These are phyloP conservation scores for Komagataella pastoris DNA, from an alignment of 805 yeast genomes.

Conservation along the genomic window DNA sequence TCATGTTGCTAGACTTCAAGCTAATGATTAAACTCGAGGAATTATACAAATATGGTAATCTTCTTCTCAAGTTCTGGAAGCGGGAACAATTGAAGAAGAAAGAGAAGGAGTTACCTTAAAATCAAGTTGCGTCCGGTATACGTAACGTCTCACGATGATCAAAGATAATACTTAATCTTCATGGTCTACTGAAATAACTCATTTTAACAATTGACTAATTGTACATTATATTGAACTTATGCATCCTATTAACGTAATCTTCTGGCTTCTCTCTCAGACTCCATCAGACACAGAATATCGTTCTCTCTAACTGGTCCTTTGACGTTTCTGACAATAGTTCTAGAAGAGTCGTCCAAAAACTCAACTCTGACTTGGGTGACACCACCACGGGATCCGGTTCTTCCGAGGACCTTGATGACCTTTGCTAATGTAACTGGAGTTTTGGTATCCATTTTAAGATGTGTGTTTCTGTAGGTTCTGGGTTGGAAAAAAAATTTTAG, in stretches of 20 bases:
- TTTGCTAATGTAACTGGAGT: conserved; percentile 20
- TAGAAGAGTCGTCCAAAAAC: conserved; percentile 31
- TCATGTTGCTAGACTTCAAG: conserved; percentile 73
- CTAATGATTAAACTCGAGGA: conserved; percentile 84
- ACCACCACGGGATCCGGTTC: conserved; percentile 23
- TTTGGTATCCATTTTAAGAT: conserved; percentile 13
- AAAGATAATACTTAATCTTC: neutral
- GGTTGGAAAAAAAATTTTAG: neutral
- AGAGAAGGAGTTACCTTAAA: conserved; percentile 1
- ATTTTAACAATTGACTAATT: neutral
- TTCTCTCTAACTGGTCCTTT: conserved; percentile 38
- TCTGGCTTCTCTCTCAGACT: conserved; percentile 21
- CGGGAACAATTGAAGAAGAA: conserved; percentile 38
- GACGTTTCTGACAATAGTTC: conserved; percentile 37
- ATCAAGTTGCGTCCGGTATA: conserved; percentile 14
- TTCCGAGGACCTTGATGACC: conserved; percentile 20
- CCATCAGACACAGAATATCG: conserved; percentile 22
- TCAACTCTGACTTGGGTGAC: conserved; percentile 37
- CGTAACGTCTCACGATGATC: conserved; percentile 1
- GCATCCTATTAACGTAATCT: conserved; percentile 15
- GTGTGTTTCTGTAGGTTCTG: neutral
- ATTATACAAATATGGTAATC: conserved; percentile 79
- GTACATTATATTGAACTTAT: neutral
- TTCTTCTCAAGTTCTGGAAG: conserved; percentile 74
- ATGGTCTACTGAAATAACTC: neutral